Conservation (phyloP, 768 basidiomycete species). For the Tulasnella sp. region DNA sequence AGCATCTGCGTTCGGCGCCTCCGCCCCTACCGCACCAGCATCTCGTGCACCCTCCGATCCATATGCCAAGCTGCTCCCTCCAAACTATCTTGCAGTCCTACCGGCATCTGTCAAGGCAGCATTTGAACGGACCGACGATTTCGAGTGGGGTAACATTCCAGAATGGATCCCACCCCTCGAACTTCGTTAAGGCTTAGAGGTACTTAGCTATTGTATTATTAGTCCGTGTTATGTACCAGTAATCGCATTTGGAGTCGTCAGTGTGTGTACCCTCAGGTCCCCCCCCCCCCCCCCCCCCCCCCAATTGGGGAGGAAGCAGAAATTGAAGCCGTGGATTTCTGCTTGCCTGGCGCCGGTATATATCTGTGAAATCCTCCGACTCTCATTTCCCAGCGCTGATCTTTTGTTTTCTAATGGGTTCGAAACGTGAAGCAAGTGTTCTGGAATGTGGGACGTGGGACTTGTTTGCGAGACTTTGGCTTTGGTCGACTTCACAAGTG, state of each 20-base stretch:
- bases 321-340: not conserved
- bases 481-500: slow-evolving; percentile 1
- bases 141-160: slow-evolving; percentile 66
- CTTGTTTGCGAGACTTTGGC: not conserved
- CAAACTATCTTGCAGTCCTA: slow-evolving; percentile 55
- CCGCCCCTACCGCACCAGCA: not conserved
- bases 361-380: too few species aligned
- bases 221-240: not conserved
- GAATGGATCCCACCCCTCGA: slow-evolving; percentile 70
- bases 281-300: too few species aligned
- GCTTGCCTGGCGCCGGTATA: not conserved
- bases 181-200: slow-evolving; percentile 42
- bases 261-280: too few species aligned
- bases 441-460: not conserved
- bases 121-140: slow-evolving; percentile 51
- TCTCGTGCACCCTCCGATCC: slow-evolving; percentile 39
- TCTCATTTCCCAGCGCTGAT: not conserved
- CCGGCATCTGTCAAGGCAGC: slow-evolving; percentile 52
- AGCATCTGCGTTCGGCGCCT: slow-evolving; percentile 22
- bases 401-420: not conserved
- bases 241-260: not conserved
- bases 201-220: not conserved
- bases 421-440: not conserved
- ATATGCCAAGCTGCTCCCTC: slow-evolving; percentile 56
- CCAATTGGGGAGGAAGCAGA: not conserved